Evolutionary conservation across 140 eudicot genomes (phyloP).

Genomic region (Senecio squalidus): DNA sequence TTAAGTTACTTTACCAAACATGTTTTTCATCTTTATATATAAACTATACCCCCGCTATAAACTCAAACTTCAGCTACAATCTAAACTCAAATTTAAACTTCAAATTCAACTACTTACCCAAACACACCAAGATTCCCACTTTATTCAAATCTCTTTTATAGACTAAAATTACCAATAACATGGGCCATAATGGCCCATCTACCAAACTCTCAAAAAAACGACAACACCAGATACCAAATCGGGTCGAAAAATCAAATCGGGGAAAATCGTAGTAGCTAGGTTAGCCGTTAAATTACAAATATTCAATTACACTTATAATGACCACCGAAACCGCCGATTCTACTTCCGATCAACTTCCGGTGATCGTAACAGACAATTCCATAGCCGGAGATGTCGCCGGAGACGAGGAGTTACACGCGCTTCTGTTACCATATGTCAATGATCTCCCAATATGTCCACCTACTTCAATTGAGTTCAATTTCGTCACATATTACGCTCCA

Average conservation of each 20-base stretch:
- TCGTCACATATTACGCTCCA: constrained; percentile 59
- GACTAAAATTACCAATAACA: too few species aligned
- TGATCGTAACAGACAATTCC: not conserved
- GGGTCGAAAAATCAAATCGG: not conserved
- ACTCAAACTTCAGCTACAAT: too few species aligned
- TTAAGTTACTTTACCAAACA: too few species aligned
- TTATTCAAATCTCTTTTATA: too few species aligned
- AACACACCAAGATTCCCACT: too few species aligned
- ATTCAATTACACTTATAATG: too few species aligned
- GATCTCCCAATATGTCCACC: constrained; percentile 69
- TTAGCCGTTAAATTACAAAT: too few species aligned
- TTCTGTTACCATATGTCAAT: constrained; percentile 48
- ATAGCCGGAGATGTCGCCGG: constrained; percentile 39
- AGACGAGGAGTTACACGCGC: constrained; percentile 43
- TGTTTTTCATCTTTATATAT: too few species aligned
- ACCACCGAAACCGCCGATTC: constrained; percentile 34
- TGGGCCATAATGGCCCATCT: too few species aligned
- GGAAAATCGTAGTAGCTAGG: not conserved
- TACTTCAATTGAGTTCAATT: constrained; percentile 61
- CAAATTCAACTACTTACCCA: too few species aligned
- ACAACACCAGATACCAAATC: not conserved
- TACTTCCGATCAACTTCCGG: not conserved
- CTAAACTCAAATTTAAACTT: too few species aligned
- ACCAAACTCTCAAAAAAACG: not conserved
- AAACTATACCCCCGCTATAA: too few species aligned